A percentile compares a stretch with the other conserved stretches of the same genome.
These are phyloP conservation scores for Penicillium italicum DNA, from an alignment of 2,329 filamentous ascomycete genomes.

Conservation along the genomic window DNA sequence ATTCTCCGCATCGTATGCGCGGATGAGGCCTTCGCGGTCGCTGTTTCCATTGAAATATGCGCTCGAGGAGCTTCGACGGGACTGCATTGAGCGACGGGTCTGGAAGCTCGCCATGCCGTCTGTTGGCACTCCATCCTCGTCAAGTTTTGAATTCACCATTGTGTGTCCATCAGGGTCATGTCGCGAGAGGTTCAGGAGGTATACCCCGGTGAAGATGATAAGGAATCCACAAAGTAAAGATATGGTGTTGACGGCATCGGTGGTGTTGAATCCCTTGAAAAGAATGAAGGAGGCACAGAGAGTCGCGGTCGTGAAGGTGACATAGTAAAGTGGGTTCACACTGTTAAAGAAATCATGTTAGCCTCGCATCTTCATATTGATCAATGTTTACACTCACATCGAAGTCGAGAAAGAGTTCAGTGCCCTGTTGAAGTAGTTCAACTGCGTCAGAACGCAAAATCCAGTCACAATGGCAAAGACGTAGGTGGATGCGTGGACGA, in stretches of 20 bases:
- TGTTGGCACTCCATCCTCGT: slow-evolving; percentile 72
- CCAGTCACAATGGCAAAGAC: slow-evolving; percentile 91
- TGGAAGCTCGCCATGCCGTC: slow-evolving; percentile 86
- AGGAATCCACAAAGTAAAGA: slow-evolving; percentile 91
- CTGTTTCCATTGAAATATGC: slow-evolving; percentile 53
- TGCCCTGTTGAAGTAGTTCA: slow-evolving; percentile 99
- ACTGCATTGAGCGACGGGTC: slow-evolving; percentile 90
- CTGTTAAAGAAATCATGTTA: slow-evolving; percentile 45
- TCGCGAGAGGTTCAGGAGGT: slow-evolving; percentile 92
- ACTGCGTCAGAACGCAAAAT: slow-evolving; percentile 95
- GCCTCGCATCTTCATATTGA: not conserved
- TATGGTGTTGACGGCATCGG: slow-evolving; percentile 84
- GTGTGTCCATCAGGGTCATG: slow-evolving; percentile 78
- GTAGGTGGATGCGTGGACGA: slow-evolving; percentile 90
- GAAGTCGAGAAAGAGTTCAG: slow-evolving; percentile 95
- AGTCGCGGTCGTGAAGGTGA: slow-evolving; percentile 93
- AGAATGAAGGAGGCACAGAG: slow-evolving; percentile 93
- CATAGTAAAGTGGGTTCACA: slow-evolving; percentile 95
- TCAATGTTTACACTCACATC: slow-evolving; percentile 62
- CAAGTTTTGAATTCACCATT: slow-evolving; percentile 55
- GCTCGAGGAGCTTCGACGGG: slow-evolving; percentile 66
- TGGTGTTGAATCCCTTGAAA: slow-evolving; percentile 94
- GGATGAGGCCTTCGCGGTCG: slow-evolving; percentile 79
- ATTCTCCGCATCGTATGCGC: slow-evolving; percentile 80
- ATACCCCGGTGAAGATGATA: slow-evolving; percentile 91